Conservation (phyloP, 345 rosid genomes). For the Fremontodendron californicum region DNA sequence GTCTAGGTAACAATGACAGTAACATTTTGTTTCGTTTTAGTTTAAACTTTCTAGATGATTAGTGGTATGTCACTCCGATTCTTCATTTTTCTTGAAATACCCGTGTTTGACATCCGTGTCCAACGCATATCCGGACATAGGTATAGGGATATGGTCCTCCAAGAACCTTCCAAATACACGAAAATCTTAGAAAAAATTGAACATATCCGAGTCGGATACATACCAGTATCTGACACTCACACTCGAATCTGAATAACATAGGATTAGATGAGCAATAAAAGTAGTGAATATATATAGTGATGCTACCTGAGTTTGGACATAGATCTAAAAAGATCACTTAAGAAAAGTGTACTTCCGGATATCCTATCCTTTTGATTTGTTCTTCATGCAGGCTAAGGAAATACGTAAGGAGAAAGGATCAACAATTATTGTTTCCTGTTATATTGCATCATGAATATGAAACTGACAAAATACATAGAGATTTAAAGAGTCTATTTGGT, state of each 20-base stretch:
- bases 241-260: too few relatives aligned
- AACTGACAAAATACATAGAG: background rate
- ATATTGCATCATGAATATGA: background rate
- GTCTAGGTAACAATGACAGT: background rate
- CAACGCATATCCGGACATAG: too few relatives aligned
- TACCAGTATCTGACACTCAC: too few relatives aligned
- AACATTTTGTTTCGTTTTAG: background rate
- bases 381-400: background rate
- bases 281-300: too few relatives aligned
- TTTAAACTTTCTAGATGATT: background rate
- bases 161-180: too few relatives aligned
- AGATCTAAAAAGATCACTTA: background rate
- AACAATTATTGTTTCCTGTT: background rate
- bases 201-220: too few relatives aligned
- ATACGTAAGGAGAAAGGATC: background rate
- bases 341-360: background rate
- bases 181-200: too few relatives aligned
- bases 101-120: too few relatives aligned
- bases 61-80: too few relatives aligned
- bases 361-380: background rate
- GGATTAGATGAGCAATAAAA: too few relatives aligned
- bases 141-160: too few relatives aligned
- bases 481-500: background rate
- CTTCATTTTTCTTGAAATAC: too few relatives aligned
- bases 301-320: background rate